Evolutionary conservation across 768 basidiomycete genomes (phyloP).

Genomic region (Hemileccinum rubropunctum): DNA sequence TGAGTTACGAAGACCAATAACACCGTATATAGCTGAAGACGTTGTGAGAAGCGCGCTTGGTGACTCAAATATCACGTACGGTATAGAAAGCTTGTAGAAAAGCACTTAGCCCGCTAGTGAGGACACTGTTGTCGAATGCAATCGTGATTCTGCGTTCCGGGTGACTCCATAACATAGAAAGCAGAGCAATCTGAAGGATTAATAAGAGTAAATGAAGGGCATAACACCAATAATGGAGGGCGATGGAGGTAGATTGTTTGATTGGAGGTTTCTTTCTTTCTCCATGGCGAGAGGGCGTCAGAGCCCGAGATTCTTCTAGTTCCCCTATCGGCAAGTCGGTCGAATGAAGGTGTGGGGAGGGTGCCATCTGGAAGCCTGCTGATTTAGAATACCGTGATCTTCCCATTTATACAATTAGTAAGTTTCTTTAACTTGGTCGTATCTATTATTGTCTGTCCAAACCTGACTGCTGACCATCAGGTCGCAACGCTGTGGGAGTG

Average conservation of each 20-base stretch:
- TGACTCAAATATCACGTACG: neutral
- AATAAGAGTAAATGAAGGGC: neutral
- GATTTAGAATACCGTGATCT: too few relatives aligned
- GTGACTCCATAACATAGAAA: neutral
- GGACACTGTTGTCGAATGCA: neutral
- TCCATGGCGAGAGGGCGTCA: neutral
- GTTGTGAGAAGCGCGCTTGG: too few relatives aligned
- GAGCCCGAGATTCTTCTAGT: too few relatives aligned
- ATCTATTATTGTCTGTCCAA: too few relatives aligned
- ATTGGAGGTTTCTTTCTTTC: neutral
- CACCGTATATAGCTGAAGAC: neutral
- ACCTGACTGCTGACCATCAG: too few relatives aligned
- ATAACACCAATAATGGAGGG: neutral
- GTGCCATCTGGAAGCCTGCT: too few relatives aligned
- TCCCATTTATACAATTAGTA: too few relatives aligned
- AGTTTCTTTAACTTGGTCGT: too few relatives aligned
- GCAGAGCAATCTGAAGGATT: neutral
- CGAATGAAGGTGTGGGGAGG: too few relatives aligned
- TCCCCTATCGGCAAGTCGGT: too few relatives aligned
- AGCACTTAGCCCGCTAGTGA: neutral
- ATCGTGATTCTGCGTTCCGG: neutral
- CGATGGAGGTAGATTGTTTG: neutral
- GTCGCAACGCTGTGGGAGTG: too few relatives aligned
- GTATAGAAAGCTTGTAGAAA: neutral
- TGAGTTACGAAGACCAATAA: neutral